A percentile compares a stretch with the other conserved stretches of the same genome.
These are phyloP conservation scores for Periconia digitata DNA, from an alignment of 2,329 filamentous ascomycete genomes.

Conservation along the genomic window DNA sequence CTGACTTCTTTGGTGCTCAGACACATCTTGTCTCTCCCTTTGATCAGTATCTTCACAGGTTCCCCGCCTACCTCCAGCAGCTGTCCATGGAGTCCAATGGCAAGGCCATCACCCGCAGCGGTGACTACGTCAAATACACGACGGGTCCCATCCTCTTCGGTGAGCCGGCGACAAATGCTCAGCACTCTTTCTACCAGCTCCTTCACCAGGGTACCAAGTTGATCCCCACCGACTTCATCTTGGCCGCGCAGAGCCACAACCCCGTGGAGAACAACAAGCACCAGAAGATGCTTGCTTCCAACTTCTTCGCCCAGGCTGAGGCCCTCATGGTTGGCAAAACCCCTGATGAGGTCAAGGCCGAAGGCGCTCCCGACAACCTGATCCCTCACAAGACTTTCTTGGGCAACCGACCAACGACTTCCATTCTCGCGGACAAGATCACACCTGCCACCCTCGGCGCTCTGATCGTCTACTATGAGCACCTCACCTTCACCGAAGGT, in stretches of 20 bases:
- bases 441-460: constrained; percentile 92
- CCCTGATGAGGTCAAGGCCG: constrained; percentile 73
- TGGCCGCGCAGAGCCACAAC: constrained; percentile 96
- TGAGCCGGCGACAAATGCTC: constrained; percentile 97
- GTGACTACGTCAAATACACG: constrained; percentile 92
- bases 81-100: constrained; percentile 99
- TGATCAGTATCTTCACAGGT: constrained; percentile 98
- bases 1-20: constrained; percentile 97
- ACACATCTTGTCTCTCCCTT: constrained; percentile 97
- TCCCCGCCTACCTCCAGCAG: constrained; percentile 98
- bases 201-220: constrained; percentile 99
- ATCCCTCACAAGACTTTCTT: constrained; percentile 99
- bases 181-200: constrained; percentile 99
- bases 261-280: constrained; percentile 88
- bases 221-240: constrained; percentile 96
- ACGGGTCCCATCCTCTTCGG: constrained; percentile 95
- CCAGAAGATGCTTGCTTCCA: constrained; percentile 93
- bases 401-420: constrained; percentile 95
- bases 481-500: constrained; percentile 96
- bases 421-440: constrained; percentile 89
- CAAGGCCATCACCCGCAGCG: constrained; percentile 89
- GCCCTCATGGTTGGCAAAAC: constrained; percentile 91
- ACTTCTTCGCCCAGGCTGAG: constrained; percentile 88
- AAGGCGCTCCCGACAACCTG: constrained; percentile 72
- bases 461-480: constrained; percentile 98